phyloP scores from a whole-genome alignment of 768 basidiomycete species.

The Chalciporus chontae region DNA sequence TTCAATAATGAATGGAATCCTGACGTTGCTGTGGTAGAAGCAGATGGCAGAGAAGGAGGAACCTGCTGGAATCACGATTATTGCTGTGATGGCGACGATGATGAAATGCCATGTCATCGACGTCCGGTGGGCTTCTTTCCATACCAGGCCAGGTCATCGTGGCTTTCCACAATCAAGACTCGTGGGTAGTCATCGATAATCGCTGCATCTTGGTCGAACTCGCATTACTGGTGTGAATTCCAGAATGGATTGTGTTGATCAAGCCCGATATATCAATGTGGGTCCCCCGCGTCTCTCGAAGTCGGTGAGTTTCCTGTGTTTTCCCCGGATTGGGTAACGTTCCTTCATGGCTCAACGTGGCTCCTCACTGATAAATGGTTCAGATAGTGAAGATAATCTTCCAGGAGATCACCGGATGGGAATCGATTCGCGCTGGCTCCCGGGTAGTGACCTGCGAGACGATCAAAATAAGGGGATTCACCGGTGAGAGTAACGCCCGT shows the following conservation, averaged over 20 bases:
- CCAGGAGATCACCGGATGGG: conserved; percentile 30
- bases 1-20: not conserved
- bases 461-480: conserved; percentile 5
- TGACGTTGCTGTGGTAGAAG: conserved; percentile 7
- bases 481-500: conserved; percentile 1
- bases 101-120: not conserved
- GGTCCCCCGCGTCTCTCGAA: not conserved
- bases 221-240: not conserved
- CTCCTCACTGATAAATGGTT: not conserved
- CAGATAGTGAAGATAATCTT: not conserved
- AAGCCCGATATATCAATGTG: not conserved
- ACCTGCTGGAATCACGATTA: not conserved
- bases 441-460: conserved; percentile 7
- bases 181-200: not conserved
- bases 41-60: not conserved
- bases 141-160: not conserved
- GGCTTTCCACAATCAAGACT: not conserved
- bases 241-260: not conserved
- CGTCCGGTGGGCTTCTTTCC: conserved; percentile 1
- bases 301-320: not conserved
- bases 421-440: conserved; percentile 12
- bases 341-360: not conserved
- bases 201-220: no score
- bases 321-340: not conserved
- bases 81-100: not conserved